Evolutionary conservation across 495 filamentous ascomycete genomes (phyloP).

Genomic region (Cercophora scortea): DNA sequence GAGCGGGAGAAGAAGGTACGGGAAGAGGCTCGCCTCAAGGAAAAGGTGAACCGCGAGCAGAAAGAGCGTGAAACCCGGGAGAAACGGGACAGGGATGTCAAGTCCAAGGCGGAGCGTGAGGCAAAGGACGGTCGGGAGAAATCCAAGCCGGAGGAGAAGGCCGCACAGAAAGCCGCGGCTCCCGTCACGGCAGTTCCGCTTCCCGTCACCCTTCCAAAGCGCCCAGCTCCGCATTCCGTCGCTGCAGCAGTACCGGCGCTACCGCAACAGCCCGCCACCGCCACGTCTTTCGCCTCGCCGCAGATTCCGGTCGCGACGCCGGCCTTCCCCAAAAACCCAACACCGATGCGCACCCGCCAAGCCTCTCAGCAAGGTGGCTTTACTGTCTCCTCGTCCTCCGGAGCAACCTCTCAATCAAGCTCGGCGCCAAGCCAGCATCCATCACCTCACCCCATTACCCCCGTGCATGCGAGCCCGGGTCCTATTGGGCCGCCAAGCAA

Average conservation of each 20-base stretch:
- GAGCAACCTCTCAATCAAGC: slow-evolving; percentile 42
- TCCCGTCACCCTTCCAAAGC: slow-evolving; percentile 41
- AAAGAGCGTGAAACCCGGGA: slow-evolving; percentile 57
- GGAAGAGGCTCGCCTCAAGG: slow-evolving; percentile 52
- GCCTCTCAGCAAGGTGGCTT: slow-evolving; percentile 72
- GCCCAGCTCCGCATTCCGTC: slow-evolving; percentile 42
- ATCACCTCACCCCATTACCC: slow-evolving; percentile 53
- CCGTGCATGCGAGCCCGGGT: slow-evolving; percentile 49
- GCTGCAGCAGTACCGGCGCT: slow-evolving; percentile 46
- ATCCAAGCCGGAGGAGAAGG: slow-evolving; percentile 39
- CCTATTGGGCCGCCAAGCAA: slow-evolving; percentile 42
- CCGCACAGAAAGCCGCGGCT: slow-evolving; percentile 29
- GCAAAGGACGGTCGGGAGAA: slow-evolving; percentile 28
- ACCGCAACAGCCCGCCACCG: slow-evolving; percentile 30
- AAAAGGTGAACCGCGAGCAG: slow-evolving; percentile 69
- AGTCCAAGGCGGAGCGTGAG: slow-evolving; percentile 24
- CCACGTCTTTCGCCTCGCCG: slow-evolving; percentile 58
- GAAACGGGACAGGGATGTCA: slow-evolving; percentile 40
- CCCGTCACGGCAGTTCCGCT: slow-evolving; percentile 22
- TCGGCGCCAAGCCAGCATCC: slow-evolving; percentile 53
- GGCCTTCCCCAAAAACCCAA: slow-evolving; percentile 71
- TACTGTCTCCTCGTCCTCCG: slow-evolving; percentile 49
- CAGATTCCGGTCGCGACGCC: slow-evolving; percentile 72
- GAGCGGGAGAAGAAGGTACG: slow-evolving; percentile 82
- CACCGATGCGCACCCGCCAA: slow-evolving; percentile 67